Base-by-base conservation (phyloP, 78 protist species). In the Dictyostelium intermedium region DNA sequence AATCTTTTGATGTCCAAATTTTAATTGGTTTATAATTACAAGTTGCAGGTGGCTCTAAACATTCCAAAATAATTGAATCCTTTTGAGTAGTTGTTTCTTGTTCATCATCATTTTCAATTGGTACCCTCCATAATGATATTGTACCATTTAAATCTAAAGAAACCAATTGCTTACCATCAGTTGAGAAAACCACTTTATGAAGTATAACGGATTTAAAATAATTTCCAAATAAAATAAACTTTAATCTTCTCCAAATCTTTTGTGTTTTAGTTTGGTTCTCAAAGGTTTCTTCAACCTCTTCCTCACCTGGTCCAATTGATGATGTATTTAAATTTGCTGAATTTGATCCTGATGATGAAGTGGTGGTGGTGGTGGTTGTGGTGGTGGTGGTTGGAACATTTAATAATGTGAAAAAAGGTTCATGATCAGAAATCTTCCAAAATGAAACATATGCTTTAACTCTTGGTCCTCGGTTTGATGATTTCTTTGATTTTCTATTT, bases 81-180 rank as follows among this genome's bases (percentile, higher is more conserved):
- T 66, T 27, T 27, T 66, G 9, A 66, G 1, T 25, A 23, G 30
- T 27, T 11, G 9, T 66, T 16, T 23, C 11, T 8, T 27, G 20
- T 34, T 72, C 79, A 6, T 34, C 27, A 34, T 72, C 79, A 0
- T 72, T 14, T 32, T 72, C 79, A 32, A 30, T 34, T 16, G 91
- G 92, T 9, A 74, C 73, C 1, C 45, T 80, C 94, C 94, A 89
- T 34, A 89, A 37, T 27, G 84, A 30, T 13, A 89, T 69, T 20
- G 79, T 80, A 5, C 94, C 94, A 89, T 89, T 89, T 20, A 89
- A 34, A 80, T 89, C 94, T 11, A 89, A 35, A 16, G 84, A 70
- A 20, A 89, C 7, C 30, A 89, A 35, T 32, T 89, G 87, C 16
- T 41, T 27, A 20, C 94, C 94, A 35, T 89, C 87, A 23, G 43